Conservation (phyloP, 495 filamentous ascomycete species). For the Astrothelium subdiscretum region DNA sequence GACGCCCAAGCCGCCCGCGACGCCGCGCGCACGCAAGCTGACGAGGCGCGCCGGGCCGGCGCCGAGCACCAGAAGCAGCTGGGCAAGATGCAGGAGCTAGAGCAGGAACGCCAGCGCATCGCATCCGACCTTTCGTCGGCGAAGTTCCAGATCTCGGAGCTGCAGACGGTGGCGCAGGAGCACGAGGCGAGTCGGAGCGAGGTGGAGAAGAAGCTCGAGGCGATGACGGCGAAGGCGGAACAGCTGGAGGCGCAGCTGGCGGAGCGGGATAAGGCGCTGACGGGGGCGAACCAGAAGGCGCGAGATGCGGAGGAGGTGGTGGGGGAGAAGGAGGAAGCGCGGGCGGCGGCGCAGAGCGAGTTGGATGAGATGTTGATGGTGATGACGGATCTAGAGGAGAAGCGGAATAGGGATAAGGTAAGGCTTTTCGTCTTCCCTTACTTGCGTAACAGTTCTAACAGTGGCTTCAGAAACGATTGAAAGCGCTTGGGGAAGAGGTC, state of each 20-base stretch:
- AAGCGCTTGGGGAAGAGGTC: slow-evolving; percentile 28
- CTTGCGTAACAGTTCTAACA: slow-evolving; percentile 6
- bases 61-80: slow-evolving; percentile 14
- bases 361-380: slow-evolving; percentile 32
- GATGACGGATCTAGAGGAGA: slow-evolving; percentile 30
- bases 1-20: slow-evolving; percentile 10
- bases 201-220: slow-evolving; percentile 21
- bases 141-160: not conserved
- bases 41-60: slow-evolving; percentile 7
- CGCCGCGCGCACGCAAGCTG: not conserved
- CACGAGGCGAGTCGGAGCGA: slow-evolving; percentile 8
- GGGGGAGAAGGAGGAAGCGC: slow-evolving; percentile 24
- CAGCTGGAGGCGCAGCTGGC: not conserved
- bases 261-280: slow-evolving; percentile 3
- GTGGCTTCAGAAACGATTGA: slow-evolving; percentile 24
- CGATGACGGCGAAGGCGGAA: not conserved
- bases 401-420: slow-evolving; percentile 26
- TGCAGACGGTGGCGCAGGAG: not conserved
- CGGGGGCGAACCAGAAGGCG: slow-evolving; percentile 17
- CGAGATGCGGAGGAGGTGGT: slow-evolving; percentile 15
- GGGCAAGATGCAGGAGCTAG: not conserved
- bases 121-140: not conserved
- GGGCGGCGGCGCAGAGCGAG: slow-evolving; percentile 23
- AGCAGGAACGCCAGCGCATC: not conserved
- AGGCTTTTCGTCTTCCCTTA: slow-evolving; percentile 5